Evolutionary conservation across 495 filamentous ascomycete genomes (phyloP).

Genomic region (Podospora tetraspora): DNA sequence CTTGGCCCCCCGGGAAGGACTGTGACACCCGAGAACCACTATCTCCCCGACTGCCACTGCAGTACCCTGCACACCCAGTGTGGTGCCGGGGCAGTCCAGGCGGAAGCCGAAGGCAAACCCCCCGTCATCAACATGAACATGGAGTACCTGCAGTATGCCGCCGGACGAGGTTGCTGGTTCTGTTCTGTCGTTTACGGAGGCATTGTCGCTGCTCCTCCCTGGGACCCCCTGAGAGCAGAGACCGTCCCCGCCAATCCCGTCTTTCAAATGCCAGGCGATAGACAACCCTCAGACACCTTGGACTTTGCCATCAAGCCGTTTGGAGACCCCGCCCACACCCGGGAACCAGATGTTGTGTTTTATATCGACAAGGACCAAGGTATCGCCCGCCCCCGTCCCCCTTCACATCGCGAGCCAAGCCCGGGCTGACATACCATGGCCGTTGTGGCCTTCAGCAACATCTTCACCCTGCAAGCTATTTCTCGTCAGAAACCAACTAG

Average conservation of each 20-base stretch:
- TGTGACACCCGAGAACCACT: constrained; percentile 3
- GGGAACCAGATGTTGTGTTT: constrained; percentile 1
- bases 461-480: constrained; percentile 8
- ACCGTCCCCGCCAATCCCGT: not conserved
- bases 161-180: constrained; percentile 6
- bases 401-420: not conserved
- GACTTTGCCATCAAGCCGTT: constrained; percentile 5
- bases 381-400: not conserved
- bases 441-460: not conserved
- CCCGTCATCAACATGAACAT: not conserved
- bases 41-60: constrained; percentile 2
- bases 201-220: constrained; percentile 1
- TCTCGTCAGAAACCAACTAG: not conserved
- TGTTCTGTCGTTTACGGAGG: constrained; percentile 5
- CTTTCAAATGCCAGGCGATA: constrained; percentile 2
- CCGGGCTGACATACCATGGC: not conserved
- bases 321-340: not conserved
- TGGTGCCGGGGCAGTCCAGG: not conserved
- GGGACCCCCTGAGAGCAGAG: constrained; percentile 2
- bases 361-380: constrained; percentile 3
- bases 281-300: not conserved
- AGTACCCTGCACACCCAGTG: not conserved
- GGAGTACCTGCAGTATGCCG: not conserved
- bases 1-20: not conserved
- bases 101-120: not conserved